Percentiles rank a stretch among this genome's conserved stretches.
phyloP scores from a whole-genome alignment of 257 asterid species.

The Penstemon eatonii region DNA sequence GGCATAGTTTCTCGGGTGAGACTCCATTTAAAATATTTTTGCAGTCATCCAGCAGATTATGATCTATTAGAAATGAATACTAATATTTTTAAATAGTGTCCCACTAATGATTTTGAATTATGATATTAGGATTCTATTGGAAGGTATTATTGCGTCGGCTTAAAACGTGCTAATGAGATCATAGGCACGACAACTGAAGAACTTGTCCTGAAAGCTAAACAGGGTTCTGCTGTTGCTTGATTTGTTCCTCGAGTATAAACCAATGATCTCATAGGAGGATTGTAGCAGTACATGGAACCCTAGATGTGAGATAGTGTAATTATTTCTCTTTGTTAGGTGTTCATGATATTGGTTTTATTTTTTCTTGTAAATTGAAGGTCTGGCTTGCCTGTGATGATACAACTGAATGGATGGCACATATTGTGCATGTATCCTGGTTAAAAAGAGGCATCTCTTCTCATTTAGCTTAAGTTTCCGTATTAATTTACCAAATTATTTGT shows the following conservation, averaged over 20 bases:
- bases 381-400: no score
- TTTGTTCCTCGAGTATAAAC: neutral
- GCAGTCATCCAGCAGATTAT: neutral
- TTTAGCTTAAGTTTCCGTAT: no score
- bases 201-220: conserved; percentile 84
- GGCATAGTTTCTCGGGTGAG: conserved; percentile 87
- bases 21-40: conserved; percentile 16
- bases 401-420: no score
- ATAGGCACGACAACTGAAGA: conserved; percentile 97
- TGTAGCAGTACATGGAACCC: neutral
- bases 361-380: neutral
- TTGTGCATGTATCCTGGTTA: no score
- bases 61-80: neutral
- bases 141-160: conserved; percentile 78
- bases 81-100: no score
- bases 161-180: conserved; percentile 94
- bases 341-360: neutral
- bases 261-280: neutral
- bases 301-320: conserved; percentile 6
- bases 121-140: conserved; percentile 70
- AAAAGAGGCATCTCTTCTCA: no score
- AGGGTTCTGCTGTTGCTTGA: conserved; percentile 48
- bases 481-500: no score
- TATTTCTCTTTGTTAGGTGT: neutral
- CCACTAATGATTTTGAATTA: neutral